These are phyloP conservation scores for Ettlia oleoabundans DNA, from an alignment of 139 green algal species.

Conservation along the genomic window DNA sequence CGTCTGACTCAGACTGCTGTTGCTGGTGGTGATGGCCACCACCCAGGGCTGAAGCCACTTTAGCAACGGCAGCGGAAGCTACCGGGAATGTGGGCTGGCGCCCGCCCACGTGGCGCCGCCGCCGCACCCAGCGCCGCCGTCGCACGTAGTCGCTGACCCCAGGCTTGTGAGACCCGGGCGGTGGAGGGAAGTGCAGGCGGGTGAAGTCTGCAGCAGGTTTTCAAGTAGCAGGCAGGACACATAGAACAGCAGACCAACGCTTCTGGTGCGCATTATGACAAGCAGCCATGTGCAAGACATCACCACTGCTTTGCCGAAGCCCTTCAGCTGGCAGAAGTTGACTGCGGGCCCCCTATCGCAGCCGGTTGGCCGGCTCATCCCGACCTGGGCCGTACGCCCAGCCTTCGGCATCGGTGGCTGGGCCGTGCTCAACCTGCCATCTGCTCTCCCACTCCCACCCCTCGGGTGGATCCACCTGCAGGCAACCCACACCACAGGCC, in stretches of 20 bases:
- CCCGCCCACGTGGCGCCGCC: constrained; percentile 23
- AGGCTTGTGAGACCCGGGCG: constrained; percentile 32
- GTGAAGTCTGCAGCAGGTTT: constrained; percentile 46
- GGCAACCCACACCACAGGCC: not conserved
- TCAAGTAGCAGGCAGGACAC: no score
- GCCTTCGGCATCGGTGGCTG: constrained; percentile 67
- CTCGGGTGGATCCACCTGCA: constrained; percentile 25
- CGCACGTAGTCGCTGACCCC: constrained; percentile 56
- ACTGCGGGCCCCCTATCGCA: not conserved
- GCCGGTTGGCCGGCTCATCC: not conserved
- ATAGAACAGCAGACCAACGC: no score
- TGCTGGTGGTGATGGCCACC: no score
- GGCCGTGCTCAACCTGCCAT: constrained; percentile 70
- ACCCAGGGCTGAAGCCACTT: no score
- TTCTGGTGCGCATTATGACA: no score
- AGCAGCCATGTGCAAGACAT: no score
- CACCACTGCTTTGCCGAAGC: no score
- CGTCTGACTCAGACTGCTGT: not conserved
- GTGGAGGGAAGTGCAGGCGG: constrained; percentile 40
- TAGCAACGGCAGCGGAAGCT: not conserved
- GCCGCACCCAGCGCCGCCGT: constrained; percentile 61
- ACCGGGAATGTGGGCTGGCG: not conserved
- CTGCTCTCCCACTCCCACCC: constrained; percentile 81
- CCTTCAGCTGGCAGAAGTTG: no score
- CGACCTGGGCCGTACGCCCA: constrained; percentile 67